Conservation (phyloP, 2,329 filamentous ascomycete genomes). For the Chrysoporthe austroafricana region DNA sequence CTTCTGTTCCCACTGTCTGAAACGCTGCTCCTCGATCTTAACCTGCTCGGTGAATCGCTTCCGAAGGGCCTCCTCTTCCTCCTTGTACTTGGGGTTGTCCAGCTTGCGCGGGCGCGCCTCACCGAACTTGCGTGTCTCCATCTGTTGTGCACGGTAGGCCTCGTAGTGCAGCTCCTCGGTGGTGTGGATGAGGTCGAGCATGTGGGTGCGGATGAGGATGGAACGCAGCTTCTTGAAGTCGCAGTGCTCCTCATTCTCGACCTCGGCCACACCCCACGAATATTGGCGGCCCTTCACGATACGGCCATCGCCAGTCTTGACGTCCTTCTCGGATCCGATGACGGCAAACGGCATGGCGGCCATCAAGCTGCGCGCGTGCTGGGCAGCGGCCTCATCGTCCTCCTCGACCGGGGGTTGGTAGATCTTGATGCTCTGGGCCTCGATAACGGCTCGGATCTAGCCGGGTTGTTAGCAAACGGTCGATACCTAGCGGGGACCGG, state of each 20-base stretch:
- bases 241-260: slow-evolving; percentile 99
- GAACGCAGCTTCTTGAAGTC: slow-evolving; percentile 99
- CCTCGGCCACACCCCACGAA: slow-evolving; percentile 98
- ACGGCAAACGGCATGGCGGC: slow-evolving; percentile 98
- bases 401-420: slow-evolving; percentile 98
- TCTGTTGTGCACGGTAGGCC: slow-evolving; percentile 97
- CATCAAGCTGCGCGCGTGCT: slow-evolving; percentile 93
- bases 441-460: slow-evolving; percentile 91
- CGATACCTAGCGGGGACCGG: background rate
- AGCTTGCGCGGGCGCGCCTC: slow-evolving; percentile 96
- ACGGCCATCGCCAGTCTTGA: slow-evolving; percentile 92
- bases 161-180: slow-evolving; percentile 99
- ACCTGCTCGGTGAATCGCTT: slow-evolving; percentile 99
- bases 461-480: slow-evolving; percentile 35
- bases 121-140: slow-evolving; percentile 99
- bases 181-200: slow-evolving; percentile 99
- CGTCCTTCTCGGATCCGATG: slow-evolving; percentile 98
- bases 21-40: slow-evolving; percentile 99
- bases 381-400: slow-evolving; percentile 93
- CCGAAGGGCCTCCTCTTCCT: slow-evolving; percentile 96
- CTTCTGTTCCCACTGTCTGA: slow-evolving; percentile 99
- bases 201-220: slow-evolving; percentile 98
- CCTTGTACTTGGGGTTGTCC: slow-evolving; percentile 99
- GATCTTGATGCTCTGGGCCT: slow-evolving; percentile 99
- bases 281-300: slow-evolving; percentile 99